Evolutionary conservation across 1,284 basidiomycete species (phyloP).

Genomic region (Cutaneotrichosporon spelunceum): DNA sequence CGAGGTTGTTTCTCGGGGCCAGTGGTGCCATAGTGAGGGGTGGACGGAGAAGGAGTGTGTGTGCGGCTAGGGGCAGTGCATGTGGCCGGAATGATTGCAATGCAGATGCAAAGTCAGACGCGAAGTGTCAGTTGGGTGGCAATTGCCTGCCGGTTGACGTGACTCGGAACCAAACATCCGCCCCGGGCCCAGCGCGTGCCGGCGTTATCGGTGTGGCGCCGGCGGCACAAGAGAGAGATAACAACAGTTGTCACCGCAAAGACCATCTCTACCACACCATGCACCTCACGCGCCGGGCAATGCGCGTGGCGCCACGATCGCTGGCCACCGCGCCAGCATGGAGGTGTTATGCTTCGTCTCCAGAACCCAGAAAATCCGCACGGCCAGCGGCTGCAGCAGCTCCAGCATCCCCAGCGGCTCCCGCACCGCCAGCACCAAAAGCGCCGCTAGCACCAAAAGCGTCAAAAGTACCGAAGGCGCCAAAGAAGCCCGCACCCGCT

Average conservation of each 20-base stretch:
- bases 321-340: not conserved
- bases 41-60: not conserved
- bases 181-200: not conserved
- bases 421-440: too few relatives aligned
- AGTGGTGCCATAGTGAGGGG: not conserved
- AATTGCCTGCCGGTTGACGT: not conserved
- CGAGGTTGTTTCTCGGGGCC: slow-evolving; percentile 12
- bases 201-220: slow-evolving; percentile 8
- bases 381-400: too few relatives aligned
- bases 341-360: too few relatives aligned
- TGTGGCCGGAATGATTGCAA: not conserved
- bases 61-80: not conserved
- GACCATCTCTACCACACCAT: not conserved
- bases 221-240: not conserved
- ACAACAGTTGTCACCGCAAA: not conserved
- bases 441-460: too few relatives aligned
- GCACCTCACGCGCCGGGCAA: slow-evolving; percentile 12
- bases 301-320: not conserved
- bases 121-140: slow-evolving; percentile 12
- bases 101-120: slow-evolving; percentile 6
- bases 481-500: not conserved
- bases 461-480: not conserved
- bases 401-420: too few relatives aligned
- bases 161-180: slow-evolving; percentile 13
- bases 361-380: not conserved